These are phyloP conservation scores for Ophiocordyceps sinensis DNA, from an alignment of 2,329 filamentous ascomycete species.

Conservation along the genomic window DNA sequence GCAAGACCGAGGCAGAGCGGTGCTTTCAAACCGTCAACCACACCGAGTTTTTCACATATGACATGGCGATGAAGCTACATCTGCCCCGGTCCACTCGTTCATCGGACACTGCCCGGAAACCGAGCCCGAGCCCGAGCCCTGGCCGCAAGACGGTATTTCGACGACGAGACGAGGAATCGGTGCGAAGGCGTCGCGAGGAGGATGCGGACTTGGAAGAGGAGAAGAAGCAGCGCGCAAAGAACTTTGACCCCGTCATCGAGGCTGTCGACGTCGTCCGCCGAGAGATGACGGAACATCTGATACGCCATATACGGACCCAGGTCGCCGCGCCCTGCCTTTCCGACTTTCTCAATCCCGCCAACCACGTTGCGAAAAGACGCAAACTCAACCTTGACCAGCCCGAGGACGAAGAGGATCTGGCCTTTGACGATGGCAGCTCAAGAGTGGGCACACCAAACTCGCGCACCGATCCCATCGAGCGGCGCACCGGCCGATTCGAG, in stretches of 20 bases:
- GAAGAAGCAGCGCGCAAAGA: slow-evolving; percentile 71
- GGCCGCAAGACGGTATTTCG: slow-evolving; percentile 9
- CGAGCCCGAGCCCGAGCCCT: slow-evolving; percentile 20
- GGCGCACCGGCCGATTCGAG: slow-evolving; percentile 40
- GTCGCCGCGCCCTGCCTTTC: slow-evolving; percentile 71
- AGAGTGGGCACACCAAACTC: slow-evolving; percentile 52
- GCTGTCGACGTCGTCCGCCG: slow-evolving; percentile 65
- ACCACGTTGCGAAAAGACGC: slow-evolving; percentile 65
- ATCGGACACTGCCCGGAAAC: slow-evolving; percentile 12
- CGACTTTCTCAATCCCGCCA: slow-evolving; percentile 67
- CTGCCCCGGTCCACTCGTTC: slow-evolving; percentile 15
- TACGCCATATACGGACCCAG: slow-evolving; percentile 78
- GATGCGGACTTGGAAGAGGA: slow-evolving; percentile 79
- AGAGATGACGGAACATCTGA: slow-evolving; percentile 74
- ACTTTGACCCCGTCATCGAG: slow-evolving; percentile 80
- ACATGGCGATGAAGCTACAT: slow-evolving; percentile 75
- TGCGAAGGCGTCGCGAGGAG: slow-evolving; percentile 53
- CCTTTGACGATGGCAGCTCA: slow-evolving; percentile 44
- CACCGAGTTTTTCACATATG: slow-evolving; percentile 78
- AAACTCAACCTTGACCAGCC: slow-evolving; percentile 65
- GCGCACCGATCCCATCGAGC: slow-evolving; percentile 45
- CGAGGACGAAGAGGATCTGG: slow-evolving; percentile 34
- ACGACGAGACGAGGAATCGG: slow-evolving; percentile 49
- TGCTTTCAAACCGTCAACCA: slow-evolving; percentile 70
- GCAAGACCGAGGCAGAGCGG: slow-evolving; percentile 66